Conservation (phyloP, 495 filamentous ascomycete genomes). For the Xylaria acuta region DNA sequence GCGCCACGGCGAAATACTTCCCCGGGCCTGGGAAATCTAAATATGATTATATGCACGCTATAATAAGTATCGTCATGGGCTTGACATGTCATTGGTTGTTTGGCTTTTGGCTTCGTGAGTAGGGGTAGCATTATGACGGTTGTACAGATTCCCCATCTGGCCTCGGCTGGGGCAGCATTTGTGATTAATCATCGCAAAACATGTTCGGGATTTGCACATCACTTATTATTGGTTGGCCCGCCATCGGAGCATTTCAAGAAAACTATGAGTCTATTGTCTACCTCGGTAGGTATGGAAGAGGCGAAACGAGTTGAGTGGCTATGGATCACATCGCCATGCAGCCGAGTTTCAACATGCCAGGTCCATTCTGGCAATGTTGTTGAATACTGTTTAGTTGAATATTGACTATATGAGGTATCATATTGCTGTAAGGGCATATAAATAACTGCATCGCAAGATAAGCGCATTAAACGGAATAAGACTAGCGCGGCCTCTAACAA, state of each 20-base stretch:
- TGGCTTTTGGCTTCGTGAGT: not conserved
- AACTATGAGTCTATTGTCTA: not conserved
- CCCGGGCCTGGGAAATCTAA: not conserved
- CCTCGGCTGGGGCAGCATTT: not conserved
- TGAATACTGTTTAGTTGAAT: not conserved
- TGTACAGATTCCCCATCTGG: not conserved
- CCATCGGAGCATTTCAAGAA: not conserved
- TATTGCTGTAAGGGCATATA: not conserved
- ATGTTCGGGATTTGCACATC: not conserved
- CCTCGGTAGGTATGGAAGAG: not conserved
- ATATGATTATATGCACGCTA: not conserved
- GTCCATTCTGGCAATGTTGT: not conserved
- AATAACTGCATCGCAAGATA: not conserved
- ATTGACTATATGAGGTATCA: not conserved
- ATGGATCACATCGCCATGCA: not conserved
- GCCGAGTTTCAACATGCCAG: not conserved
- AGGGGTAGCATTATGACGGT: not conserved
- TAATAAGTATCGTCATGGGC: not conserved
- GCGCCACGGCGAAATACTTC: not conserved
- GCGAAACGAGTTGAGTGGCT: not conserved
- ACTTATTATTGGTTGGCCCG: not conserved
- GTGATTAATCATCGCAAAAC: conserved; percentile 1
- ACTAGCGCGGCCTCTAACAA: not conserved
- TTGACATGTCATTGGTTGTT: not conserved
- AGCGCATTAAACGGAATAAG: not conserved